Evolutionary conservation across 768 basidiomycete species (phyloP).

Genomic region (Floccularia luteovirens): DNA sequence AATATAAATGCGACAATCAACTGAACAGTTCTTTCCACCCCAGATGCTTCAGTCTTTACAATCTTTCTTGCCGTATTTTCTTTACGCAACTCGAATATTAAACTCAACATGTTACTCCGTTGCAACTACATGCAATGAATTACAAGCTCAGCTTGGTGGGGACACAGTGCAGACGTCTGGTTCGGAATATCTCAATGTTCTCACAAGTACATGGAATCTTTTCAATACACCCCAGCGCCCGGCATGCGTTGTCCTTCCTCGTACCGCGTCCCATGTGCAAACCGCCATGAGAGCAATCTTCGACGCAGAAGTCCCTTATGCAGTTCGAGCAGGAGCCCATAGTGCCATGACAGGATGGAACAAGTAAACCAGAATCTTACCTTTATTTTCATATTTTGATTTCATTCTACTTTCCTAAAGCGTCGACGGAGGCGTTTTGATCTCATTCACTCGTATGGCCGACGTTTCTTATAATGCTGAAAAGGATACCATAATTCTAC

Average conservation of each 20-base stretch:
- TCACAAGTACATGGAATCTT: constrained; percentile 21
- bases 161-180: constrained; percentile 15
- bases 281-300: constrained; percentile 29
- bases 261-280: constrained; percentile 22
- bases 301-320: constrained; percentile 23
- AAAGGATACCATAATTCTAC: constrained; percentile 28
- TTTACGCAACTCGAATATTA: no score
- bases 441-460: constrained; percentile 28
- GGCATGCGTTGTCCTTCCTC: constrained; percentile 29
- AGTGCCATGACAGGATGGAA: constrained; percentile 35
- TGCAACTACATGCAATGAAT: no score
- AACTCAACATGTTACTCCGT: no score
- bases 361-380: constrained; percentile 15
- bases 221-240: constrained; percentile 24
- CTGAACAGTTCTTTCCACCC: no score
- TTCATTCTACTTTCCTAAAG: no score
- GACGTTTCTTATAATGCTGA: constrained; percentile 26
- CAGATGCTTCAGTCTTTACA: no score
- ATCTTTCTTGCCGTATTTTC: no score
- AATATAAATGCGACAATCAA: no score
- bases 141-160: constrained; percentile 9
- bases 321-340: constrained; percentile 34
- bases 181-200: constrained; percentile 11
- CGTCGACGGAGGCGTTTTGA: constrained; percentile 27
- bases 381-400: no score